These are phyloP conservation scores for Magnaporthiopsis rhizophila DNA, from an alignment of 2,329 filamentous ascomycete species.

Conservation along the genomic window DNA sequence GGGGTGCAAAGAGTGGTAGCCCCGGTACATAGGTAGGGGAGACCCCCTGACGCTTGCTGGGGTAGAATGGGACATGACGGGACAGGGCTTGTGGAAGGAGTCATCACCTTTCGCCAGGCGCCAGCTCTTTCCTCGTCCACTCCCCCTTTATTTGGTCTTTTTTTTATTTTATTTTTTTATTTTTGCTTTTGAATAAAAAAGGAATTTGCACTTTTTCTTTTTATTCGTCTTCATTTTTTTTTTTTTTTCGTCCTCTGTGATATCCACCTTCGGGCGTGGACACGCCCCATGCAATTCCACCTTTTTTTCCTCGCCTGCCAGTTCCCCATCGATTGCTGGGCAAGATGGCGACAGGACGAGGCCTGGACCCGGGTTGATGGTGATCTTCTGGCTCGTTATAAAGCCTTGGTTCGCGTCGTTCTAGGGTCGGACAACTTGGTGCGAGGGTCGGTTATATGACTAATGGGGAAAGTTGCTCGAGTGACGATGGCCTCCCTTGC, in stretches of 20 bases:
- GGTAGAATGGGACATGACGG: background rate
- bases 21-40: background rate
- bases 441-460: background rate
- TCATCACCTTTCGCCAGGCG: background rate
- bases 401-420: background rate
- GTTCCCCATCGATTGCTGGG: background rate
- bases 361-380: background rate
- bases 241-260: background rate
- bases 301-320: background rate
- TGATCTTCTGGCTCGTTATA: background rate
- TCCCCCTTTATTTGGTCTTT: background rate
- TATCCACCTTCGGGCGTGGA: background rate
- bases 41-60: too few species aligned
- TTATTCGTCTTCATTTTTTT: background rate
- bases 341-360: background rate
- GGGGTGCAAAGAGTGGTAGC: background rate
- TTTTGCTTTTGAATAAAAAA: background rate
- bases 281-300: background rate
- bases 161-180: background rate
- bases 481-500: background rate
- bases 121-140: background rate
- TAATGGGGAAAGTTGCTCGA: background rate
- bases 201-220: background rate
- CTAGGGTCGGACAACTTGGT: background rate
- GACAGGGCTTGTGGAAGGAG: background rate